Conservation (phyloP, 768 basidiomycete genomes). For the Leucosporidium scottii region DNA sequence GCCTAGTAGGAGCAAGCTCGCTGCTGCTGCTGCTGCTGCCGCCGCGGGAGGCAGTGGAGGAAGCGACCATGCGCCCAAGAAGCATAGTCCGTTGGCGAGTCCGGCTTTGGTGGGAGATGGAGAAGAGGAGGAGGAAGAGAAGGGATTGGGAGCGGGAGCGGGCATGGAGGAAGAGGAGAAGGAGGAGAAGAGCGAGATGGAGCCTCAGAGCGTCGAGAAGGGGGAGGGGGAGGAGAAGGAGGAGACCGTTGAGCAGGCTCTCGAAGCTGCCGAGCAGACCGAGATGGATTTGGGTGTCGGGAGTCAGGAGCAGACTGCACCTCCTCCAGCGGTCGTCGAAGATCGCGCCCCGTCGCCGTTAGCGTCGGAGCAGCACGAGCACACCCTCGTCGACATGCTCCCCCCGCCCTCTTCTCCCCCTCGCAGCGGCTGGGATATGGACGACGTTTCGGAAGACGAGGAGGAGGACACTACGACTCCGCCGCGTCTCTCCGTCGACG, state of each 20-base stretch:
- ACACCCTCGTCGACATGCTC: background rate
- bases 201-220: background rate
- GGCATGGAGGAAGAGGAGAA: background rate
- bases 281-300: background rate
- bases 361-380: background rate
- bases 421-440: background rate
- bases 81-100: background rate
- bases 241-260: background rate
- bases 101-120: background rate
- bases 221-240: constrained; percentile 1
- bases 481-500: background rate
- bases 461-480: background rate
- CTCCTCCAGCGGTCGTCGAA: background rate
- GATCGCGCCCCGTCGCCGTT: constrained; percentile 3
- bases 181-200: background rate
- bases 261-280: background rate
- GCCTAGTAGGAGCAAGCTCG: background rate
- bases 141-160: background rate
- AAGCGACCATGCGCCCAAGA: constrained; percentile 1
- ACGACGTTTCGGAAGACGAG: background rate
- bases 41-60: background rate
- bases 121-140: background rate
- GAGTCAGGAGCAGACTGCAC: no score
- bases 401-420: background rate
- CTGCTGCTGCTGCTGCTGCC: background rate